Evolutionary conservation across 768 basidiomycete species (phyloP), one percentile per base, ranked within the genome.

Genomic region (Mycena polygramma): DNA sequence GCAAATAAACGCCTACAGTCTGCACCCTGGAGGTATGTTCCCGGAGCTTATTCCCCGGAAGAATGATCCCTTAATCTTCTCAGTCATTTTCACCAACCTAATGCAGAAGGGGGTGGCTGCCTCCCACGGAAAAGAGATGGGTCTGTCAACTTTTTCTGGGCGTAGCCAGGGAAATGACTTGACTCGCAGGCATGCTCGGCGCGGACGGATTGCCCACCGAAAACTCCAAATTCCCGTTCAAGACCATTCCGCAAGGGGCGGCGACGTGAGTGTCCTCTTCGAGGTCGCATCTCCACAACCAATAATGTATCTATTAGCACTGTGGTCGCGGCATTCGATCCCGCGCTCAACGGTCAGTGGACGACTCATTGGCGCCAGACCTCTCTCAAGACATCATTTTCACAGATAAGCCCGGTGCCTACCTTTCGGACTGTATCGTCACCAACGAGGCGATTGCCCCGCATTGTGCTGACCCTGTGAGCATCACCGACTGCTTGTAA

Each of bases 321-420:
- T 17, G 22, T 71, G 15, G 62, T 46, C 26, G 66, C 70, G 8
- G 70, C 70, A 7, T 71, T 71, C 37, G 70, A 71, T 51, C 65
- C 65, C 2, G 7, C 54, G 2, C 53, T 71, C 24, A 39, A 71
- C 4, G 66, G 69, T 70, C 19, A 55, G 67, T 45, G 36, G 1
- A 46, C 26, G 11, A 30, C 57, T 20, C 36, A 9, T 5, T 45
- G 7, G 35, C 17, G 20, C 19, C 39, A 20, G 45, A 15, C 7
- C 17, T 17, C 45, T 41, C 41, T 41, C 15, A 10, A 2, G 3
- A 49, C 10, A 49, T 22, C 9, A 20, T 49, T 4, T 22, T 22
- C 3, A n/a, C 51, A 66, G 65, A 57, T 15, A 66, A 55, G 26
- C 20, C 63, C 4, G 69, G 58, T 22, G 37, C 69, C 3, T 70